Conservation (phyloP, 1,284 basidiomycete genomes). For the Austroboletus niveus region DNA sequence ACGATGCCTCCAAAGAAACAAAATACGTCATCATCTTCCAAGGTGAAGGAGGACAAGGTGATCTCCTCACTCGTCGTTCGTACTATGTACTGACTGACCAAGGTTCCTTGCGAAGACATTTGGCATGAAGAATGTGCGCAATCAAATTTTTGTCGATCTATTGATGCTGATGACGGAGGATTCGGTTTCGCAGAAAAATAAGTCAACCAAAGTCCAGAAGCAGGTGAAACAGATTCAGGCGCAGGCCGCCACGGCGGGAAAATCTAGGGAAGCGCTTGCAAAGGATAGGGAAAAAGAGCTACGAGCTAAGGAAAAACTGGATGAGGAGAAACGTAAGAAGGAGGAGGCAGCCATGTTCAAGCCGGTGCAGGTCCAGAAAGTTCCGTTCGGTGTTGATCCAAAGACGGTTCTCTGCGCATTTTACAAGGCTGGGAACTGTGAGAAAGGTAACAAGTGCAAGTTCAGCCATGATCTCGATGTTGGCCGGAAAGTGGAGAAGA, state of each 20-base stretch:
- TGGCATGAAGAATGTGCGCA: constrained; percentile 86
- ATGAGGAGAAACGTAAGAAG: constrained; percentile 83
- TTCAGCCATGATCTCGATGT: constrained; percentile 93
- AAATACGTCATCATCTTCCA: constrained; percentile 49
- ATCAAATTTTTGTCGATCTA: constrained; percentile 5
- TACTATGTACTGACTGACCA: constrained; percentile 32
- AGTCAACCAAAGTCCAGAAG: constrained; percentile 90
- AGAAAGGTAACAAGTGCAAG: constrained; percentile 92
- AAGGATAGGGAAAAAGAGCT: constrained; percentile 85
- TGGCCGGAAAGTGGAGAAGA: constrained; percentile 92
- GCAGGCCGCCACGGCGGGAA: constrained; percentile 69
- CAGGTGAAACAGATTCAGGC: constrained; percentile 78
- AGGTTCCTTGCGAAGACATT: constrained; percentile 63
- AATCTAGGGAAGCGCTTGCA: constrained; percentile 73
- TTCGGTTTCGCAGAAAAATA: constrained; percentile 73
- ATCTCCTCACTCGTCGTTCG: constrained; percentile 18
- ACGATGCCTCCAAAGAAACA: constrained; percentile 74
- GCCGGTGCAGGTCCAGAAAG: constrained; percentile 80
- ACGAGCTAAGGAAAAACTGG: constrained; percentile 73
- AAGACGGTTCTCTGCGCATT: constrained; percentile 89
- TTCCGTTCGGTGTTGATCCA: constrained; percentile 94
- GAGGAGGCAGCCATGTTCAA: constrained; percentile 82
- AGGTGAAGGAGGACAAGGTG: constrained; percentile 78
- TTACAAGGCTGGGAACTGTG: constrained; percentile 87
- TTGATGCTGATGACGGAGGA: constrained; percentile 3